Evolutionary conservation across 1,284 basidiomycete species (phyloP), one percentile per base, ranked within the genome.

Genomic region (Coniferiporia sulphurascens): DNA sequence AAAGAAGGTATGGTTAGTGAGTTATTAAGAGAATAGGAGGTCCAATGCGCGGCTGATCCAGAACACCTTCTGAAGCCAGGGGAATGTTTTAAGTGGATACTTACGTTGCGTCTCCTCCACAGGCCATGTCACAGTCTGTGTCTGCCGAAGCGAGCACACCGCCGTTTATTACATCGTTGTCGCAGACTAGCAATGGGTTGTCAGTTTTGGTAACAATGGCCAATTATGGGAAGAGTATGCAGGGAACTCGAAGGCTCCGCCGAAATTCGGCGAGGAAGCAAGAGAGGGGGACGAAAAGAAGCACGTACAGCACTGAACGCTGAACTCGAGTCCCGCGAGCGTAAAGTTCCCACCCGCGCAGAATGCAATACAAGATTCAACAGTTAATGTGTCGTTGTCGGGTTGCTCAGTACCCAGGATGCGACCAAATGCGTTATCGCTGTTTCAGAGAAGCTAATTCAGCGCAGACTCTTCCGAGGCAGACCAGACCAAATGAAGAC

Each of bases 91-190:
- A 52, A 34, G 60, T 54, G 38, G 12, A 9, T 10, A 72, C 82
- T 66, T 63, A 87, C 86, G 78, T 76, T n/a, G 81, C 45, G 62
- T 82, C 83, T 12, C 85, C 88, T 32, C 78, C 78, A 62, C 88
- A 91, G 2, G 74, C 78, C 83, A 85, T 86, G 68, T 80, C 80
- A 65, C 89, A 91, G 52, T 78, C 78, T 21, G 74, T 69, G 0
- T 78, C 79, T 0, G 50, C 41, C 13, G 71, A 62, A 0, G 78
- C 78, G n/a, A 67, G 44, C 1, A 76, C 77, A 15, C 83, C 85
- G 15, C 85, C 87, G 50, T 82, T 77, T 19, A 85, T 74, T 43
- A 89, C 67, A 21, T 73, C 71, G 62, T 84, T 74, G 7, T 84
- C 85, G 64, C 88, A 91, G 72, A 83, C 86, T 87, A 62, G 43